These are phyloP conservation scores for Pugionium cornutum DNA, from an alignment of 345 rosid genomes.

Conservation along the genomic window DNA sequence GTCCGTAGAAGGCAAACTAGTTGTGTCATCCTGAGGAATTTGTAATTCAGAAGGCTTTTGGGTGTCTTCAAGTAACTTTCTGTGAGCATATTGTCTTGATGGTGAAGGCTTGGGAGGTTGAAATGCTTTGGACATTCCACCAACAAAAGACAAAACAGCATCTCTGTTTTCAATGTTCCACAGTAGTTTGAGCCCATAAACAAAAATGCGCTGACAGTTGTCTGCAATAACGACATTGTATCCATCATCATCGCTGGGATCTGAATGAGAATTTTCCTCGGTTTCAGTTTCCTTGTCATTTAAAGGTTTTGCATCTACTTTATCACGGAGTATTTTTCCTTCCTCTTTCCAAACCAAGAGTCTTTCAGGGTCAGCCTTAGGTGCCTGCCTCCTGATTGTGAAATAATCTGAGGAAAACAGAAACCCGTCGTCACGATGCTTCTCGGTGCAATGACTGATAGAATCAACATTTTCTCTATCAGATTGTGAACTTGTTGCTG, in stretches of 20 bases:
- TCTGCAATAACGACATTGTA: constrained; percentile 88
- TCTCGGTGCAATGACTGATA: constrained; percentile 45
- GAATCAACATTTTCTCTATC: constrained; percentile 48
- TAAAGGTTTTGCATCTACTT: constrained; percentile 77
- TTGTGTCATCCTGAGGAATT: constrained; percentile 46
- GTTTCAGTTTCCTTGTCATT: constrained; percentile 77
- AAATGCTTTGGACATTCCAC: constrained; percentile 89
- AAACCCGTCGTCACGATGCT: constrained; percentile 86
- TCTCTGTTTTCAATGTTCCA: constrained; percentile 91
- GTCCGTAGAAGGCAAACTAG: constrained; percentile 38
- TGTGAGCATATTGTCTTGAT: constrained; percentile 82
- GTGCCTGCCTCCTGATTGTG: constrained; percentile 91
- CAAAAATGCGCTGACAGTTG: constrained; percentile 87
- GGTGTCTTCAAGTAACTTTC: constrained; percentile 74
- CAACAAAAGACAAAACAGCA: constrained; percentile 92
- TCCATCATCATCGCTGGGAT: constrained; percentile 95
- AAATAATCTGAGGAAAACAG: constrained; percentile 90
- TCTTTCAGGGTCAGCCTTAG: constrained; percentile 84
- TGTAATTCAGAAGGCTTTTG: constrained; percentile 50
- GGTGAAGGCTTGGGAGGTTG: constrained; percentile 88
- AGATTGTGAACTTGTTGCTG: constrained; percentile 60
- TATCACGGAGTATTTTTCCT: constrained; percentile 85
- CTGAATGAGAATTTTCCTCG: constrained; percentile 81
- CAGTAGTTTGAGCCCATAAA: constrained; percentile 77
- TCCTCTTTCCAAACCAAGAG: constrained; percentile 97